Percentiles rank a stretch among this genome's conserved stretches.
phyloP scores from a whole-genome alignment of 192 early-diverging fungal species.

The Backusella tuberculispora region DNA sequence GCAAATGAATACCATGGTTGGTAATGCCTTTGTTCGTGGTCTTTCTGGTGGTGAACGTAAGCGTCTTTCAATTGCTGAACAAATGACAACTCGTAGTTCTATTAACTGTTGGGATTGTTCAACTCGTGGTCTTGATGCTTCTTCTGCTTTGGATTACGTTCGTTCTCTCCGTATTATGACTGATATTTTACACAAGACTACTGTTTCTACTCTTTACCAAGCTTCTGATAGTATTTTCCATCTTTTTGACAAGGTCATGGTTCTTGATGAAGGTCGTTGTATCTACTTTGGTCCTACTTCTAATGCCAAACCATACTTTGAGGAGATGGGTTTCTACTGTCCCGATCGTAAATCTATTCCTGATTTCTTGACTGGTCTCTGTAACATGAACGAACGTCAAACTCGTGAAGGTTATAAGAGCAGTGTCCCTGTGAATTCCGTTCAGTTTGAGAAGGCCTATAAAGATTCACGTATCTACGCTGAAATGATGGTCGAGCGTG shows the following conservation, averaged over 20 bases:
- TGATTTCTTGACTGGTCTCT: conserved; percentile 70
- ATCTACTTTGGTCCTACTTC: conserved; percentile 60
- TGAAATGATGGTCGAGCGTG: conserved; percentile 39
- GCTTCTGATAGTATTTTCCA: conserved; percentile 71
- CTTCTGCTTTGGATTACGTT: conserved; percentile 78
- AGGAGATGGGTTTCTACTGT: conserved; percentile 54
- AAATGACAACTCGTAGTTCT: conserved; percentile 63
- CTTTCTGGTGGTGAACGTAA: conserved; percentile 77
- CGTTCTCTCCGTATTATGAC: conserved; percentile 72
- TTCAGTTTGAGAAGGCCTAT: conserved; percentile 62
- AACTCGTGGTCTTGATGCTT: conserved; percentile 81
- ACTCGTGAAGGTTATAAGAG: conserved; percentile 51
- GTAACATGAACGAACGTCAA: conserved; percentile 59
- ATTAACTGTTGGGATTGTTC: conserved; percentile 73
- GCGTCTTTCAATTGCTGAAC: conserved; percentile 79
- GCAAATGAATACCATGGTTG: conserved; percentile 66
- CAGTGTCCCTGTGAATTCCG: conserved; percentile 50
- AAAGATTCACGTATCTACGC: conserved; percentile 39
- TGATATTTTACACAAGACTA: conserved; percentile 66
- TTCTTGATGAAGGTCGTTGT: conserved; percentile 69
- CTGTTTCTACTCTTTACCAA: conserved; percentile 70
- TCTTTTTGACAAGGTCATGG: conserved; percentile 66
- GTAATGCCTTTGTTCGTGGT: conserved; percentile 75
- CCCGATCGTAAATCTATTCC: conserved; percentile 59
- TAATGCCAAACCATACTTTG: conserved; percentile 56